Evolutionary conservation across 2,329 filamentous ascomycete genomes (phyloP).

Genomic region (Alternaria brassicae): DNA sequence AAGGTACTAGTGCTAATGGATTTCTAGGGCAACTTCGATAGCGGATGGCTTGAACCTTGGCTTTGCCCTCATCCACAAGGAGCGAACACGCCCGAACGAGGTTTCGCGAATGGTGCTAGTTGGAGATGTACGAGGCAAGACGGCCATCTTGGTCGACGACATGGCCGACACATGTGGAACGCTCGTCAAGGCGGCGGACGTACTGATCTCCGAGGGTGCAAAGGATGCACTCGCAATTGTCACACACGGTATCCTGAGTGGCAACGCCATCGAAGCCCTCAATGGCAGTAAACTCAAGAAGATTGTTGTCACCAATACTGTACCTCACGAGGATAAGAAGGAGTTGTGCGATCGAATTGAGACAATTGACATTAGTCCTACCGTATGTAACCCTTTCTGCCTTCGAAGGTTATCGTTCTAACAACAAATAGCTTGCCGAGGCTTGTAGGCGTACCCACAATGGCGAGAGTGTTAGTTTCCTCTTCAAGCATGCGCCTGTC

Average conservation of each 20-base stretch:
- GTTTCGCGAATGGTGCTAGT: conserved; percentile 96
- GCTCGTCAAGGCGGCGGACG: conserved; percentile 84
- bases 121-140: conserved; percentile 87
- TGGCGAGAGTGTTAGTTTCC: conserved; percentile 71
- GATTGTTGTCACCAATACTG: conserved; percentile 90
- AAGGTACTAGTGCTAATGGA: conserved; percentile 21
- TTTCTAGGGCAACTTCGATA: conserved; percentile 78
- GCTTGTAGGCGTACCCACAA: conserved; percentile 77
- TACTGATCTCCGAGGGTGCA: conserved; percentile 80
- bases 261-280: conserved; percentile 84
- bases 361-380: conserved; percentile 91
- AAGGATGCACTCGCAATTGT: conserved; percentile 92
- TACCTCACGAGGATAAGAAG: conserved; percentile 81
- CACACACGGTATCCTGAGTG: conserved; percentile 89
- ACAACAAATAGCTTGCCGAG: conserved; percentile 63
- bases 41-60: conserved; percentile 88
- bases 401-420: conserved; percentile 12
- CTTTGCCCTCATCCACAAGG: conserved; percentile 97
- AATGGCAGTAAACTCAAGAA: conserved; percentile 79
- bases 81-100: conserved; percentile 88
- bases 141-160: conserved; percentile 95
- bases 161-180: conserved; percentile 98
- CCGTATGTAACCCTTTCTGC: conserved; percentile 53
- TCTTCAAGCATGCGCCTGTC: conserved; percentile 71
- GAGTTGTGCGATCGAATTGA: conserved; percentile 79